Conservation (phyloP, 768 basidiomycete species). For the Leccinum fibrillosum region DNA sequence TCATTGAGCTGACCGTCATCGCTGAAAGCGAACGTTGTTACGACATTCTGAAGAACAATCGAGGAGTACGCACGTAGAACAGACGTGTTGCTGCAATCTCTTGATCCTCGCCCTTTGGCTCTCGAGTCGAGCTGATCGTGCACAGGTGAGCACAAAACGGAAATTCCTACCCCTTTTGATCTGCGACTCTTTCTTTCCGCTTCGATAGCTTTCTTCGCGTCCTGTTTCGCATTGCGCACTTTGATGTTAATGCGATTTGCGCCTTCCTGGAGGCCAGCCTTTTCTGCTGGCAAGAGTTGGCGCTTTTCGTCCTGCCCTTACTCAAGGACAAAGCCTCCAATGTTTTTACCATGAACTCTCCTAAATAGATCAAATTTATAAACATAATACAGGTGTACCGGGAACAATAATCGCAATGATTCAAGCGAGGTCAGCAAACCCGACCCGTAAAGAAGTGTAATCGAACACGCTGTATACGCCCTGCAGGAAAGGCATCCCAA, state of each 20-base stretch:
- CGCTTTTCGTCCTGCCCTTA: constrained; percentile 59
- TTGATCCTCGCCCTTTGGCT: constrained; percentile 40
- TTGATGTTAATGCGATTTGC: constrained; percentile 64
- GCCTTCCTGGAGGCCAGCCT: constrained; percentile 67
- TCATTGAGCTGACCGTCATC: constrained; percentile 52
- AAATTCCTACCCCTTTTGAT: constrained; percentile 45
- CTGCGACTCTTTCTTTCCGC: constrained; percentile 48
- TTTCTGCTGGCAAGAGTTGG: constrained; percentile 53
- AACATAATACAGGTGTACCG: no score
- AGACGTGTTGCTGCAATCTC: constrained; percentile 53
- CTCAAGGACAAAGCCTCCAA: no score
- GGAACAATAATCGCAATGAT: no score
- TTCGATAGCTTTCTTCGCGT: constrained; percentile 51
- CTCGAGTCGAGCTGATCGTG: constrained; percentile 63
- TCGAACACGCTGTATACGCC: no score
- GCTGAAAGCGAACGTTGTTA: constrained; percentile 18
- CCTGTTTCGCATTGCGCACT: constrained; percentile 55
- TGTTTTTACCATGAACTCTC: no score
- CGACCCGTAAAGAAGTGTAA: no score
- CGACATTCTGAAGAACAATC: background rate
- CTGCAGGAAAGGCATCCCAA: no score
- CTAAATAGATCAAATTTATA: no score
- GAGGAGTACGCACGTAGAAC: constrained; percentile 47
- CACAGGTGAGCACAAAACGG: constrained; percentile 36
- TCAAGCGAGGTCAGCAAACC: no score